Percentiles rank a stretch among this genome's conserved stretches.
phyloP scores from a whole-genome alignment of 257 asterid species.

The Dorcoceras hygrometricum region DNA sequence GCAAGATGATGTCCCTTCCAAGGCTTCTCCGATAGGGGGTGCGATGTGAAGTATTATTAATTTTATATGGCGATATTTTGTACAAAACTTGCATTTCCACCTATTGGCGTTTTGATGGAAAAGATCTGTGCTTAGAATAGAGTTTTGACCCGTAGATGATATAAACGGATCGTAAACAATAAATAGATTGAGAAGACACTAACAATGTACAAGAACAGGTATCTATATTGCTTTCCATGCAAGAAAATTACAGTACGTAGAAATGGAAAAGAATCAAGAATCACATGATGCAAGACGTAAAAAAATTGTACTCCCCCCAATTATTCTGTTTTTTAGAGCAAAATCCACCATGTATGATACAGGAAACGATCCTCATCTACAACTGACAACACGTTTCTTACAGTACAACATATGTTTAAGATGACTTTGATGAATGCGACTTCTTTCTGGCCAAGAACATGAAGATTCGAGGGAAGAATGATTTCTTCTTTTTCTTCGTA shows the following conservation, averaged over 20 bases:
- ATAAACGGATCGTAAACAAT: no score
- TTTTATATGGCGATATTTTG: no score
- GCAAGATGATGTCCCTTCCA: not conserved
- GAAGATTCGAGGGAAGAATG: slow-evolving; percentile 43
- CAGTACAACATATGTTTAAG: slow-evolving; percentile 15
- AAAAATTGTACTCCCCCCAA: not conserved
- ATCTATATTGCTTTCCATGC: not conserved
- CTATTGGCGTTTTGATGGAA: no score
- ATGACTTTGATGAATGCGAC: slow-evolving; percentile 30
- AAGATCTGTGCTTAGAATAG: no score
- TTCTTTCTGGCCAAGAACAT: slow-evolving; percentile 47
- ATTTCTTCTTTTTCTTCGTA: slow-evolving; percentile 58
- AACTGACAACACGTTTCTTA: not conserved
- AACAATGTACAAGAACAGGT: no score
- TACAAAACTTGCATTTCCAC: no score
- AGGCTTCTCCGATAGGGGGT: no score
- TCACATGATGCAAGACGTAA: not conserved
- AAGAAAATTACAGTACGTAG: not conserved
- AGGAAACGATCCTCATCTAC: not conserved
- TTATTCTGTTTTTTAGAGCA: not conserved
- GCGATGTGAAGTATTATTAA: no score
- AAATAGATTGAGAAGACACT: no score
- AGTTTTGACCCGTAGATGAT: no score
- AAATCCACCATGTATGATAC: not conserved
- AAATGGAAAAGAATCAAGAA: not conserved